Conservation (phyloP, 2,329 filamentous ascomycete genomes). For the Akanthomyces dipterigenus region DNA sequence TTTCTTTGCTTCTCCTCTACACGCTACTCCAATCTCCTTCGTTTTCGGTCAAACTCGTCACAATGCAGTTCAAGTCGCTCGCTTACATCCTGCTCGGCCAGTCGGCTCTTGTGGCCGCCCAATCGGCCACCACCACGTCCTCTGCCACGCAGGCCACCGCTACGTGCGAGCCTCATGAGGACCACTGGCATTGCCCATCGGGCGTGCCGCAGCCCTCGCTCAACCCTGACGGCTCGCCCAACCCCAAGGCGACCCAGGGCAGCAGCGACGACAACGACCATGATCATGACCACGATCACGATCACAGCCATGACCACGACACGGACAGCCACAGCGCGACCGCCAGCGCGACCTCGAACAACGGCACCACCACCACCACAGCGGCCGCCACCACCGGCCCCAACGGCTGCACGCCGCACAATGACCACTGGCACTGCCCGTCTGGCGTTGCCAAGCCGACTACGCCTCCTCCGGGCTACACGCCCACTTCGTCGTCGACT, state of each 20-base stretch:
- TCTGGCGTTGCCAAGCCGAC: constrained; percentile 14
- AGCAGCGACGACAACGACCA: background rate
- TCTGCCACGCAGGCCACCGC: background rate
- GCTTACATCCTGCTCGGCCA: constrained; percentile 6
- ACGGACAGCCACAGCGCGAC: background rate
- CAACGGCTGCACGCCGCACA: constrained; percentile 11
- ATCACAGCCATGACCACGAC: constrained; percentile 7
- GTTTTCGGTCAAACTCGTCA: background rate
- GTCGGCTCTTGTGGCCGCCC: constrained; percentile 3
- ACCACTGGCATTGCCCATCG: constrained; percentile 4
- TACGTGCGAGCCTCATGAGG: constrained; percentile 10
- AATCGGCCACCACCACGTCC: background rate
- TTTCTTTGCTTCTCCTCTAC: background rate
- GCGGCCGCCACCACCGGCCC: background rate
- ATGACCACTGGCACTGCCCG: constrained; percentile 17
- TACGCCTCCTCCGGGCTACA: constrained; percentile 9
- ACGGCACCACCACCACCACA: background rate
- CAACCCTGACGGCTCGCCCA: constrained; percentile 5
- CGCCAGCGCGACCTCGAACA: background rate
- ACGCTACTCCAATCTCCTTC: background rate
- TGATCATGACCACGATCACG: constrained; percentile 4
- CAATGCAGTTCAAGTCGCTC: constrained; percentile 11
- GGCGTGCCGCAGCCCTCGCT: constrained; percentile 6
- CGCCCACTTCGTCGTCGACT: background rate
- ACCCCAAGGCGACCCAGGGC: constrained; percentile 1